phyloP scores from a whole-genome alignment of 2,329 filamentous ascomycete genomes.

The Tolypocladium album region DNA sequence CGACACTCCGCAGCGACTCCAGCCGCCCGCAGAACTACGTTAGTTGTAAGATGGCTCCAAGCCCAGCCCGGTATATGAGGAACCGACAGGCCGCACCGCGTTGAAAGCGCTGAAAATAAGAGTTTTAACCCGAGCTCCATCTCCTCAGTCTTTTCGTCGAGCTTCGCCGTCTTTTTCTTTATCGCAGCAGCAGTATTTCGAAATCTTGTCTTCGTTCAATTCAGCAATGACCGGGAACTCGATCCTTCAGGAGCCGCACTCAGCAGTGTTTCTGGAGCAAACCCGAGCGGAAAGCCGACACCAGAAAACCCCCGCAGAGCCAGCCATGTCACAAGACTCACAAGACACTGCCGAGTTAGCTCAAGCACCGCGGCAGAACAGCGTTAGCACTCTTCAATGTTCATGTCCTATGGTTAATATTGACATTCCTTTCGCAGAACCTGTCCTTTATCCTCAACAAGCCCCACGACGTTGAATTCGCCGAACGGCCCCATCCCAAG shows the following conservation, averaged over 20 bases:
- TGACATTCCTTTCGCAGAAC: constrained; percentile 43
- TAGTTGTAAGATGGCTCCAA: not conserved
- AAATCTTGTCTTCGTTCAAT: not conserved
- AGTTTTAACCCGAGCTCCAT: not conserved
- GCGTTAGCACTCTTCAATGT: not conserved
- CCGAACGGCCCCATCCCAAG: constrained; percentile 62
- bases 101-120: not conserved
- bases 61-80: not conserved
- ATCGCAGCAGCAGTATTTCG: not conserved
- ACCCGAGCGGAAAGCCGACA: not conserved
- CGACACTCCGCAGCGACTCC: not conserved
- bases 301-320: not conserved
- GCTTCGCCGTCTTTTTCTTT: not conserved
- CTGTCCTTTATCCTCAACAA: constrained; percentile 78
- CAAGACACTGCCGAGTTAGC: not conserved
- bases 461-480: constrained; percentile 59
- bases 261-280: not conserved
- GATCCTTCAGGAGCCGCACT: not conserved
- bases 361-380: not conserved
- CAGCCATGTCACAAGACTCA: not conserved
- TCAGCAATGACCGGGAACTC: not conserved
- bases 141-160: not conserved
- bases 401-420: not conserved
- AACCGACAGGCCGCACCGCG: not conserved
- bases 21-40: too few relatives aligned